Evolutionary conservation across 2,329 filamentous ascomycete species (phyloP).

Genomic region (Penicillium sp.): DNA sequence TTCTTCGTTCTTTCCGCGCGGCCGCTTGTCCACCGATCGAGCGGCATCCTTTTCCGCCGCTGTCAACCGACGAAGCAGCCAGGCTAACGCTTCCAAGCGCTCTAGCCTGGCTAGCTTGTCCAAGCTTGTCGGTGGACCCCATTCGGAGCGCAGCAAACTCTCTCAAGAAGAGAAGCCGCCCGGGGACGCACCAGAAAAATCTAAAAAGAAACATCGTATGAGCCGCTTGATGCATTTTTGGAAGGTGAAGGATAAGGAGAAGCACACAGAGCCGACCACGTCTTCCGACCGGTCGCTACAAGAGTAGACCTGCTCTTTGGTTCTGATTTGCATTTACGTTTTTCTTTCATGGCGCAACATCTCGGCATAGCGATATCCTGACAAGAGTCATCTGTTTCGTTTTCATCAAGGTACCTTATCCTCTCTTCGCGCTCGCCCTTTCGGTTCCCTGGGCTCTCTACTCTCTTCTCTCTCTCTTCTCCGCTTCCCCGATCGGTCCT

Average conservation of each 20-base stretch:
- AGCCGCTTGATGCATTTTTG: slow-evolving; percentile 54
- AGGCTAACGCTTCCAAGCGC: slow-evolving; percentile 46
- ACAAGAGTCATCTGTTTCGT: slow-evolving; percentile 17
- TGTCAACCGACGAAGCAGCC: slow-evolving; percentile 42
- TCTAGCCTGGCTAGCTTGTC: slow-evolving; percentile 53
- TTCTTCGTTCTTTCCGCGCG: slow-evolving; percentile 44
- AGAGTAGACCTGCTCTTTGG: slow-evolving; percentile 17
- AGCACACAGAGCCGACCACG: slow-evolving; percentile 23
- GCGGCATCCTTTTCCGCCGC: slow-evolving; percentile 48
- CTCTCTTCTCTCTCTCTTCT: slow-evolving; percentile 3
- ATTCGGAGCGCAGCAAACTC: slow-evolving; percentile 49
- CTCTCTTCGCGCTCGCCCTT: slow-evolving; percentile 10
- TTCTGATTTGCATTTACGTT: slow-evolving; percentile 22
- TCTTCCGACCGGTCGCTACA: slow-evolving; percentile 27
- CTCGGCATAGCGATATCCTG: slow-evolving; percentile 32
- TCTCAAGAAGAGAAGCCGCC: slow-evolving; percentile 49
- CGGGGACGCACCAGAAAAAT: slow-evolving; percentile 40
- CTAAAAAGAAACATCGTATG: slow-evolving; percentile 49
- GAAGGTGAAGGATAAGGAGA: slow-evolving; percentile 51
- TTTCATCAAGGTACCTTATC: slow-evolving; percentile 11
- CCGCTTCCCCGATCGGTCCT: slow-evolving; percentile 12
- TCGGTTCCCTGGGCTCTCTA: slow-evolving; percentile 14
- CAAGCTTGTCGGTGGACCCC: slow-evolving; percentile 47
- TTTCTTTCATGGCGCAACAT: slow-evolving; percentile 30
- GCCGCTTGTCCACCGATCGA: slow-evolving; percentile 47